Base-by-base conservation (phyloP, 2,329 filamentous ascomycete species). In the Scolecobasidium constrictum region DNA sequence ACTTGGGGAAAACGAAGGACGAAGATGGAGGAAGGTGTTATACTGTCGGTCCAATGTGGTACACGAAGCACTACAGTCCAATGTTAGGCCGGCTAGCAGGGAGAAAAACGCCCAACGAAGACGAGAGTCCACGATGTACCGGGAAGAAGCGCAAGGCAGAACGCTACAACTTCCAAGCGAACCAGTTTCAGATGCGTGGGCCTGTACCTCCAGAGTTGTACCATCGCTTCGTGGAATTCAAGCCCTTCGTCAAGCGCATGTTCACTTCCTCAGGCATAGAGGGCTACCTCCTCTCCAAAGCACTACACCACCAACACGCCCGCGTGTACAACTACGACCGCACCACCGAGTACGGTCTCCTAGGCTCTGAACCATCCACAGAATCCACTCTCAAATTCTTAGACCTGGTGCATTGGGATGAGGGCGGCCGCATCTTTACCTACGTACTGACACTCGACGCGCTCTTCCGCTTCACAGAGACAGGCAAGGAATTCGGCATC, bases 141-240 rank as follows among this genome's bases (percentile, higher is more conserved):
- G 54, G 54, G 31, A 73, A 75, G 45, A 70, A 68, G 46, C 70
- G 55, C 36, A 59, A 55, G 49, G 70, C 77, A 3, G 73, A 83
- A 54, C 81, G 78, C 67, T 90, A 90, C 57, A 86, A 92, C 61
- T 96, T 96, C 63, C 88, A 94, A 69, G 85, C 90, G 31, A 88
- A 86, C 58, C 83, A 95, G 59, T 79, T 95, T 54, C 90, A 95
- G 58, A 72, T 96, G 5, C 71, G 75, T 36, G 90, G 90, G 0
- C 90, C 90, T 0, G 81, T 92, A 0, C 88, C 90, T 0, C 67
- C 77, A 2, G 69, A 78, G 48, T 69, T 96, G 23, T 94, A 94
- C 59, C 88, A 95, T 59, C 83, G 87, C 50, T 96, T 83, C 56
- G 88, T 95, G 45, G 88, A 94, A 59, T 95, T 95, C 63, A 83